Evolutionary conservation across 1,284 basidiomycete species (phyloP).

Genomic region (Fomitopsis schrenkii): DNA sequence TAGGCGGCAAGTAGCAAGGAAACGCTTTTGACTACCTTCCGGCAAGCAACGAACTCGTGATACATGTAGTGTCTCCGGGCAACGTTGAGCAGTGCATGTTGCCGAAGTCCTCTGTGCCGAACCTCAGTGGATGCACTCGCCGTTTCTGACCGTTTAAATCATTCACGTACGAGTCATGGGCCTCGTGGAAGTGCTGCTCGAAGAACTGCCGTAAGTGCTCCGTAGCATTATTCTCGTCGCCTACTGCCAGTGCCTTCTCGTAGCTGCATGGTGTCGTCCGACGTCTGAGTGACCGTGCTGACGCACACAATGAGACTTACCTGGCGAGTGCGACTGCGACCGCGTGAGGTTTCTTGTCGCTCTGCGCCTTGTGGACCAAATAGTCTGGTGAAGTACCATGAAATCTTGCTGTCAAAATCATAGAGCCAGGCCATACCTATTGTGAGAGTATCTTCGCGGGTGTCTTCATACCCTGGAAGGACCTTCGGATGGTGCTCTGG

Average conservation of each 20-base stretch:
- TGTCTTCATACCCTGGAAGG: conserved; percentile 37
- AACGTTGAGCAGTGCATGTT: conserved; percentile 73
- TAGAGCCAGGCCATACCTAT: conserved; percentile 32
- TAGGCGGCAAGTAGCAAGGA: background rate
- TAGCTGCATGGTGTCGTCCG: conserved; percentile 41
- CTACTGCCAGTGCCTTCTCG: conserved; percentile 55
- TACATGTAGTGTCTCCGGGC: conserved; percentile 72
- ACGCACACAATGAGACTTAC: conserved; percentile 35
- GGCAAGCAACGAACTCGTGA: conserved; percentile 60
- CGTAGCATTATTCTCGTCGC: conserved; percentile 62
- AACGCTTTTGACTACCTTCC: conserved; percentile 47
- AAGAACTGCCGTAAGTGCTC: conserved; percentile 75
- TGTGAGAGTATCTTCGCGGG: conserved; percentile 46
- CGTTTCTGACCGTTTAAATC: background rate
- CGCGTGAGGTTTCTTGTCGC: conserved; percentile 64
- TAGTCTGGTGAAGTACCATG: conserved; percentile 31
- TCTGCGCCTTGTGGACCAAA: conserved; percentile 61
- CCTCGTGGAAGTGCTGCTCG: conserved; percentile 77
- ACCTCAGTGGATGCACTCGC: conserved; percentile 1
- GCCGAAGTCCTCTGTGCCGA: conserved; percentile 61
- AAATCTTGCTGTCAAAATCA: background rate
- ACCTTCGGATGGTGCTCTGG: conserved; percentile 20
- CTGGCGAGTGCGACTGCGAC: conserved; percentile 54
- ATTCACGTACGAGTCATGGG: conserved; percentile 64
- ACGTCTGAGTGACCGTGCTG: background rate